Base-by-base conservation (phyloP, 306 rosid genomes). In the Vigna trinervia region DNA sequence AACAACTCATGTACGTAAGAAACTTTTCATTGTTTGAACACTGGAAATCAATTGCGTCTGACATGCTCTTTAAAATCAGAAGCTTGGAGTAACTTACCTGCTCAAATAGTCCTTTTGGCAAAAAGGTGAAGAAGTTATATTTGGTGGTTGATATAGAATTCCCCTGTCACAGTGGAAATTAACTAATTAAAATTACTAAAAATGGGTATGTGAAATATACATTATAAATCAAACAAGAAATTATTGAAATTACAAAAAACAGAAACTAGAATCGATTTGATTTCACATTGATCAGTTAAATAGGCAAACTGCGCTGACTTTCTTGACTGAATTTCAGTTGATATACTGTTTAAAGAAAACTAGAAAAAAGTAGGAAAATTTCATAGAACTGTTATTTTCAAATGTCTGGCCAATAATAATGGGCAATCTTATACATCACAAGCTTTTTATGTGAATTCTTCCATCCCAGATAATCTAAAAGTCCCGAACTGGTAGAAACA, bases 91-190 rank as follows among this genome's bases (percentile, higher is more conserved):
- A 79, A 82, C 74, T 88, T 80, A 94, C 98, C 92, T 94, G 98
- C 87, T 94, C 98, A 84, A 90, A 92, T 84, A 94, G 78, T 80
- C 96, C 98, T 84, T 94, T 94, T 3, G 98, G 98, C 38, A 94
- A 77, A 83, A 92, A 94, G 54, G 97, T 92, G 41, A 94, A 74
- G 73, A 94, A 82, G 87, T 83, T 94, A 87, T 87, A 94, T 84
- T 94, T 94, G 14, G 98, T 94, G 19, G 98, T 94, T 3, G 98
- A 90, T 80, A 94, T 89, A 15, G 96, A 92, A 88, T 94, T 94
- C 46, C 95, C 98, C 98, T 94, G 93, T 66, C 76, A 90, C 30
- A 70, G 74, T 83, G 60, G 56, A 78, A 66, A 78, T 53, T 41
- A 43, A 79, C 62, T 45, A 79, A 82, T 85, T 80, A 53, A 54